Percentiles rank a stretch among this genome's conserved stretches.
These are phyloP conservation scores for Arthrobotrys musiformis DNA, from an alignment of 2,329 filamentous ascomycete genomes.

Conservation along the genomic window DNA sequence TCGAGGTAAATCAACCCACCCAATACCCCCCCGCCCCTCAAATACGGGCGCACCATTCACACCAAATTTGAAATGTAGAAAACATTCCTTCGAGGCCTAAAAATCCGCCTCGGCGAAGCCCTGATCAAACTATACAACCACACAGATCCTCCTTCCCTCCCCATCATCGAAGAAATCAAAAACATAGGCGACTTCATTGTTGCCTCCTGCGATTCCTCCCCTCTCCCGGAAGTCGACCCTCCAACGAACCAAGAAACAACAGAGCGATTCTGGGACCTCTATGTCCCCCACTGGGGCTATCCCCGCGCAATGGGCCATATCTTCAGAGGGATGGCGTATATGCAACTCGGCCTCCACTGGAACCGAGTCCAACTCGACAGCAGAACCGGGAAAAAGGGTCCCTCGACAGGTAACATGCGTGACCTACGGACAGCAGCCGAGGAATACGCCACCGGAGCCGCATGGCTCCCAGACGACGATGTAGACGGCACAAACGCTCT, in stretches of 20 bases:
- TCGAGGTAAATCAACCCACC: constrained; percentile 41
- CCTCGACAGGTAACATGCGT: constrained; percentile 42
- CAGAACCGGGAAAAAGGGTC: constrained; percentile 38
- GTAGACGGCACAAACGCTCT: constrained; percentile 54
- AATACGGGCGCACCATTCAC: neutral
- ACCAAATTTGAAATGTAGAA: neutral
- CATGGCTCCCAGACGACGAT: constrained; percentile 58
- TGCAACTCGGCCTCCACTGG: constrained; percentile 56
- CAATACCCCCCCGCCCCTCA: neutral
- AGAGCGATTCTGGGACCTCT: constrained; percentile 56
- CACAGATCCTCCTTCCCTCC: constrained; percentile 41
- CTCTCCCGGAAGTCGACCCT: constrained; percentile 56
- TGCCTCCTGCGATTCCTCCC: constrained; percentile 43
- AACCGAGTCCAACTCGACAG: constrained; percentile 51
- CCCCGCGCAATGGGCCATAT: constrained; percentile 57
- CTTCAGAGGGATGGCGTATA: constrained; percentile 57
- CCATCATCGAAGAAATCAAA: constrained; percentile 55
- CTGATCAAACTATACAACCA: constrained; percentile 52
- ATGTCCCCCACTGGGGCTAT: constrained; percentile 58
- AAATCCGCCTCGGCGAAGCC: constrained; percentile 44
- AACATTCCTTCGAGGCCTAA: constrained; percentile 53
- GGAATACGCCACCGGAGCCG: constrained; percentile 56
- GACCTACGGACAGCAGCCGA: constrained; percentile 55
- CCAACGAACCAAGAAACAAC: constrained; percentile 54
- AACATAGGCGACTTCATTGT: constrained; percentile 48